Conservation (phyloP, 2,329 filamentous ascomycete species). For the Ascochyta koolunga region DNA sequence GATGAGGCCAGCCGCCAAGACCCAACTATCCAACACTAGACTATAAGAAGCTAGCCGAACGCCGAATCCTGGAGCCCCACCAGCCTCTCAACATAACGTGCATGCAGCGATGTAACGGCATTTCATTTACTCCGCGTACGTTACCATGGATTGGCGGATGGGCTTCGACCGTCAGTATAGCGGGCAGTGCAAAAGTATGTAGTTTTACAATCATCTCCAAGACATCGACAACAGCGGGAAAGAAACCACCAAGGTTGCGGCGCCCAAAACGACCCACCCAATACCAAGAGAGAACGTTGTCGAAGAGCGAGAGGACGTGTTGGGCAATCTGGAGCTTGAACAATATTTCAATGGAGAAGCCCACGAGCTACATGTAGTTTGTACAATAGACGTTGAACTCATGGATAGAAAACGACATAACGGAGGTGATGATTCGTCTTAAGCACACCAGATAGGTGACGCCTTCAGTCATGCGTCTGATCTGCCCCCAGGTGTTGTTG, state of each 20-base stretch:
- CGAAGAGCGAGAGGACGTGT: constrained; percentile 61
- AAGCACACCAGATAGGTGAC: constrained; percentile 82
- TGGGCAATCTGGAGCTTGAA: constrained; percentile 57
- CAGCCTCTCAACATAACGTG: constrained; percentile 1
- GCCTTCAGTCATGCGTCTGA: constrained; percentile 55
- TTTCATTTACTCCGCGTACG: neutral
- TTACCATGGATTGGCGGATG: neutral
- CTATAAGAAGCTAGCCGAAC: neutral
- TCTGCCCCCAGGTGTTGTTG: constrained; percentile 43
- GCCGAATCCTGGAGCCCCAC: constrained; percentile 6
- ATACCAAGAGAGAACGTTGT: constrained; percentile 76
- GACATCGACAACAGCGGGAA: no score
- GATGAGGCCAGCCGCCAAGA: constrained; percentile 6
- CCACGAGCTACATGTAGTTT: constrained; percentile 53
- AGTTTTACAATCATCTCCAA: no score
- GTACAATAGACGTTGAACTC: constrained; percentile 44
- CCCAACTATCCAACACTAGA: neutral
- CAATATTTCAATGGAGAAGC: constrained; percentile 29
- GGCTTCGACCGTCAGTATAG: neutral
- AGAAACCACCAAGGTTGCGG: constrained; percentile 64
- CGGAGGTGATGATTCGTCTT: constrained; percentile 74
- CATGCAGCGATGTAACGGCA: constrained; percentile 6
- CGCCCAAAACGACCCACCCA: constrained; percentile 78
- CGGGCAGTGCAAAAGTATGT: no score
- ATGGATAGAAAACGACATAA: constrained; percentile 53